phyloP scores from a whole-genome alignment of 1,284 basidiomycete species.

The Cutaneotrichosporon dermatis region DNA sequence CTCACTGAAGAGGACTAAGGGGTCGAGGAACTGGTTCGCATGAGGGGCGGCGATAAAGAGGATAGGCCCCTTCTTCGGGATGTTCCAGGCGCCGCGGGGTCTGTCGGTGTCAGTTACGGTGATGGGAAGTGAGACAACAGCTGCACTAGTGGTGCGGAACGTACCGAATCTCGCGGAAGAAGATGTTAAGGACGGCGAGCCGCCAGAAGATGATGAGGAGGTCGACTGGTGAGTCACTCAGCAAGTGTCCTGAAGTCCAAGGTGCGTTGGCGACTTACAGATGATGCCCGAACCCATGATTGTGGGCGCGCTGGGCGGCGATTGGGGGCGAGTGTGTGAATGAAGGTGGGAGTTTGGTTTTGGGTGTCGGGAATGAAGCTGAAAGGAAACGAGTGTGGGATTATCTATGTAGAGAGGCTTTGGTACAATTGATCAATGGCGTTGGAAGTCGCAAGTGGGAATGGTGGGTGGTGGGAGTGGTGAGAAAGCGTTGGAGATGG shows the following conservation, averaged over 20 bases:
- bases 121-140: constrained; percentile 1
- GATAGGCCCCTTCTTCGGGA: constrained; percentile 84
- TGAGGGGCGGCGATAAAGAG: constrained; percentile 97
- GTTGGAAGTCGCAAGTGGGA: neutral
- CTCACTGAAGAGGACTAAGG: constrained; percentile 80
- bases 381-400: too few relatives aligned
- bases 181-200: constrained; percentile 76
- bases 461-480: neutral
- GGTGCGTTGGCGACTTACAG: neutral
- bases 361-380: too few relatives aligned
- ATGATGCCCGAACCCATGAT: neutral
- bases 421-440: too few relatives aligned
- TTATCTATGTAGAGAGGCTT: too few relatives aligned
- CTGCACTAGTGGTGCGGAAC: constrained; percentile 6
- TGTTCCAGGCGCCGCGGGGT: constrained; percentile 90
- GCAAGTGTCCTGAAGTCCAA: neutral
- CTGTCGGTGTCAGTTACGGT: constrained; percentile 19
- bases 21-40: constrained; percentile 96
- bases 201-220: constrained; percentile 56
- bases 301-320: too few relatives aligned
- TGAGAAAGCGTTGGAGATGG: neutral
- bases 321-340: too few relatives aligned
- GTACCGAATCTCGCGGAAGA: constrained; percentile 88
- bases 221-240: constrained; percentile 30
- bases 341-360: too few relatives aligned